Base-by-base conservation (phyloP, 2,329 filamentous ascomycete species). In the Hymenoscyphus albidus region DNA sequence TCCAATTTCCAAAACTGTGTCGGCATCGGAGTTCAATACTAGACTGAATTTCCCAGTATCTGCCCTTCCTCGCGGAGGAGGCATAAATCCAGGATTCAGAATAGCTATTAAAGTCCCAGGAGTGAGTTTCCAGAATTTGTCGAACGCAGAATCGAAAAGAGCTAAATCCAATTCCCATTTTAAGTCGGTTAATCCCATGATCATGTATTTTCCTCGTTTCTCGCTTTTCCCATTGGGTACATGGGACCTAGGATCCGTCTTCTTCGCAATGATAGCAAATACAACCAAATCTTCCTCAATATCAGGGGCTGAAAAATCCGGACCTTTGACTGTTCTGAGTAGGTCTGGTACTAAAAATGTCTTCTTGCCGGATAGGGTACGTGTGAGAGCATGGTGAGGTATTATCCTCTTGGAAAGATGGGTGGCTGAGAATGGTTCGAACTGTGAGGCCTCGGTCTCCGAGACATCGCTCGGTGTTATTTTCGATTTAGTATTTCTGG, bases 61-160 rank as follows among this genome's bases (percentile, higher is more conserved):
- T 16, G 86, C 82, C 66, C 87, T 88, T 22, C 88, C 85, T 1
- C 86, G 86, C 0, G 90, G 90, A 0, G 94, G 94, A 2, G 94
- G 92, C 87, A 99, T 91, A 70, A 98, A 89, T 18, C 82, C 87
- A 0, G 95, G 95, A 74, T 99, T 99, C 38, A 99, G 82, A 32
- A 99, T 91, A 5, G 94, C 95, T 63, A 99, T 82, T 1, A 98
- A 84, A 0, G 93, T 97, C n/a, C 95, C 95, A 1, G 92, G 85
- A 0, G 88, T 88, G n/a, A 98, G 81, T 74, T 96, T 96, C 89
- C 94, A 98, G 79, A 95, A 99, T 62, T 91, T 88, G 16, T 91
- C 89, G 72, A 98, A 97, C 6, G 92, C 96, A 0, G 89, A 88
- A 72, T 91, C 91, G 77, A 99, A 99, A 14, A 99, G 85, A 72